Evolutionary conservation across 345 rosid species (phyloP), one percentile per base, ranked within the genome.

Genomic region (Acer yangbiense): DNA sequence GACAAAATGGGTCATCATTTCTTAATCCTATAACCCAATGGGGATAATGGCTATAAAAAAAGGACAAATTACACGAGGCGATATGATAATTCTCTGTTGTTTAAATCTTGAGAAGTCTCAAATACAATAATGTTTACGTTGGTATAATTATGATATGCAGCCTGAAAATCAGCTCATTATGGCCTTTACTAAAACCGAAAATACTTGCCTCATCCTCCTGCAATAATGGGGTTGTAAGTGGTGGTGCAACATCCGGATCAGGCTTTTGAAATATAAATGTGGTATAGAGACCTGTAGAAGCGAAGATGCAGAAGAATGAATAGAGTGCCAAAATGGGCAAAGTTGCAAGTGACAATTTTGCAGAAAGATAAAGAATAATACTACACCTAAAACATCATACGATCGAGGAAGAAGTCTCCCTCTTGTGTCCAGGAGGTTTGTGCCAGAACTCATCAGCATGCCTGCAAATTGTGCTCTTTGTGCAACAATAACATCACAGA

Each of bases 321-420:
- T 9, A 52, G 39, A 80, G 75, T 52, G n/a, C 48, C 61, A 67
- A 76, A 60, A 60, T 23, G 18, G 7, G 63, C 46, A 61, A 32
- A 48, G 60, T 55, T 25, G 12, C 23, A 69, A 76, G 48, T 64
- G 67, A 44, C 20, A 8, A 48, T 72, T 69, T 20, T 68, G 21
- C 46, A 67, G n/a, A 74, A 65, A 79, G 66, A 60, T 9, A 63
- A 72, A 58, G 73, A 67, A 66, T 61, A 67, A 68, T 67, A 62
- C 77, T 50, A 64, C 73, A 96, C 98, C 97, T 87, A 96, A 80
- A 54, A 96, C 79, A 76, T 94, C 98, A 69, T 81, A 87, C 23
- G 98, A 90, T 50, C 97, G 91, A 43, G 98, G 91, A 85, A 94
- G 93, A 78, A 92, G 97, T 83, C 95, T 91, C 73, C 99, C 98